Evolutionary conservation across 768 basidiomycete species (phyloP), one percentile per base, ranked within the genome.

Genomic region (Gelatoporia subvermispora): DNA sequence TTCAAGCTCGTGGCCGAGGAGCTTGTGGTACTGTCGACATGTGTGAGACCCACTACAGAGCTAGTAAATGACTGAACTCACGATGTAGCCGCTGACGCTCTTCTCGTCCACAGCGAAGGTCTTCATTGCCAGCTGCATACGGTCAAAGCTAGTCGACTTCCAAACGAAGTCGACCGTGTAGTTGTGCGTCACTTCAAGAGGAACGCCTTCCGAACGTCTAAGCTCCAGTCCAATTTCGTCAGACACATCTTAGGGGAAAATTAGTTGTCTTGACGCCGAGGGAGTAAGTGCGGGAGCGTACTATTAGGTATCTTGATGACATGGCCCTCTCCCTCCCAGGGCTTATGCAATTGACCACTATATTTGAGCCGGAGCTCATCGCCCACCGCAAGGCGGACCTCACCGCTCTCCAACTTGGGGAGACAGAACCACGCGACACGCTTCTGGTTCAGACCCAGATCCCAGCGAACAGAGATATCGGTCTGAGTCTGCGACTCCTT

Each of bases 121-220:
- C 78, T 97, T 98, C 95, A 99, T 98, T 0, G 96, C 95, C 28
- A 93, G 77, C 64, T 99, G 96, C 96, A 99, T 99, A 42, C 96
- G 79, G 66, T 99, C 96, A 60, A 99, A 99, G 66, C 95, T 98
- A 1, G 96, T 99, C 4, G 93, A 94, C 69, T 99, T 99, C 96
- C 96, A 99, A 4, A 99, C 95, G 61, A 98, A 99, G 66, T 99
- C 96, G n/a, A 87, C 96, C 0, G 90, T 85, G 60, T 96, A 98
- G 58, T 91, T 90, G 63, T 94, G 92, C 0, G 92, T 93, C 68
- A 92, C 82, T 25, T 98, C 95, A 16, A 85, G 82, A 4, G 96
- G 96, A 7, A 95, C 93, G 15, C 92, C 92, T 56, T 98, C 95
- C 1, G 89, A 83, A 41, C 88, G 76, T 49, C 93, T 76, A 21